Evolutionary conservation across 1,139 yeast species (phyloP).

Genomic region (Protomyces gravidus): DNA sequence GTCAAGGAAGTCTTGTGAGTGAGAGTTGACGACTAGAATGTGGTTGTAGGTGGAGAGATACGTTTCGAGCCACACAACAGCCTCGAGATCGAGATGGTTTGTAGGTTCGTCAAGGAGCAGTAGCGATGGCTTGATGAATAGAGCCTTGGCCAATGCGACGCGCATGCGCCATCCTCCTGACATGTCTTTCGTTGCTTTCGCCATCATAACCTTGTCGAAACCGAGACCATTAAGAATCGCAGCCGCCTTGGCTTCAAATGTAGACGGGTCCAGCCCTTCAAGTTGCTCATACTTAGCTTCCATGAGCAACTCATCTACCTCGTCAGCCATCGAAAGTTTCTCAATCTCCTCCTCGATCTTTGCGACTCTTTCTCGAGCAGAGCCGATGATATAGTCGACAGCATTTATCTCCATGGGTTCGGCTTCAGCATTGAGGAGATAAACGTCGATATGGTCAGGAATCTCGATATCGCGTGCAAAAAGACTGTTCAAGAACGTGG

Average conservation of each 20-base stretch:
- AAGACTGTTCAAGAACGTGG: constrained; percentile 83
- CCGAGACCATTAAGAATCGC: constrained; percentile 95
- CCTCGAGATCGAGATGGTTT: constrained; percentile 98
- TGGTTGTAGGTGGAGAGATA: constrained; percentile 91
- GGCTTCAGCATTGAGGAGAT: constrained; percentile 94
- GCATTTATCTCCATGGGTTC: constrained; percentile 89
- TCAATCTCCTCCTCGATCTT: constrained; percentile 89
- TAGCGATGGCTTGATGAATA: constrained; percentile 79
- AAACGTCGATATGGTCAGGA: constrained; percentile 86
- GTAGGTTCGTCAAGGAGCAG: constrained; percentile 95
- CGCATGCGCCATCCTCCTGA: constrained; percentile 98
- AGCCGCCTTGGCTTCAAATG: constrained; percentile 96
- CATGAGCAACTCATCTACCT: constrained; percentile 83
- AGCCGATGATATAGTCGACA: constrained; percentile 91
- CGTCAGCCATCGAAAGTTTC: constrained; percentile 80
- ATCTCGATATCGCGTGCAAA: constrained; percentile 96
- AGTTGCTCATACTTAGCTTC: constrained; percentile 92
- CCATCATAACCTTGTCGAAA: constrained; percentile 77
- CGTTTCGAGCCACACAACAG: constrained; percentile 97
- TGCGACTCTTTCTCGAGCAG: constrained; percentile 89
- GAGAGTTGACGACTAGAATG: constrained; percentile 90
- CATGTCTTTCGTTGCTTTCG: constrained; percentile 94
- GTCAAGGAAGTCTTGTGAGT: constrained; percentile 98
- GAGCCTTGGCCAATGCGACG: constrained; percentile 79
- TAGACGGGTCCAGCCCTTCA: constrained; percentile 91